phyloP scores from a whole-genome alignment of 1,284 basidiomycete genomes.

The Ganoderma boninense region DNA sequence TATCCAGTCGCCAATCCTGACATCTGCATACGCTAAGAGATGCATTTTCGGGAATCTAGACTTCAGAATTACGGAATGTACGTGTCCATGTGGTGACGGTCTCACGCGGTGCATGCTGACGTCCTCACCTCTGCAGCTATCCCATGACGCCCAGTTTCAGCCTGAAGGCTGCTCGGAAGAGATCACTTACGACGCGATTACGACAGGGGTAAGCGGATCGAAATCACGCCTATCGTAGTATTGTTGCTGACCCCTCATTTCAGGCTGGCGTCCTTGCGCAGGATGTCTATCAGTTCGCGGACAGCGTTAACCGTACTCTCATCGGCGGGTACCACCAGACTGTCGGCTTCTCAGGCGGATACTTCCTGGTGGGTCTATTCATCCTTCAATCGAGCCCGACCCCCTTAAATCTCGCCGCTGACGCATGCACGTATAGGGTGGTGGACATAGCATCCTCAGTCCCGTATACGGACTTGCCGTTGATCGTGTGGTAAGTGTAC shows the following conservation, averaged over 20 bases:
- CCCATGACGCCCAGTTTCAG: conserved; percentile 32
- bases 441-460: conserved; percentile 56
- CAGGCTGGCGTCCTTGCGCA: conserved; percentile 41
- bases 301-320: conserved; percentile 42
- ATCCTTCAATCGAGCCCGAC: background rate
- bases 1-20: background rate
- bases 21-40: background rate
- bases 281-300: conserved; percentile 43
- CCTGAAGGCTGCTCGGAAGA: conserved; percentile 35
- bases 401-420: background rate
- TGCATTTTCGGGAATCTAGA: conserved; percentile 18
- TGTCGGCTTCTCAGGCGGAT: conserved; percentile 43
- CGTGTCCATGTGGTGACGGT: conserved; percentile 5
- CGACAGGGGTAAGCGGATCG: conserved; percentile 34
- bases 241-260: background rate
- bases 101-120: background rate
- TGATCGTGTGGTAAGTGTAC: conserved; percentile 45
- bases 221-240: background rate
- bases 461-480: conserved; percentile 46
- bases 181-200: conserved; percentile 36
- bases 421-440: conserved; percentile 44
- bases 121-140: conserved; percentile 26
- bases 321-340: conserved; percentile 44
- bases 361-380: conserved; percentile 35
- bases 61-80: conserved; percentile 39